A percentile compares a stretch with the other conserved stretches of the same genome.
Conservation (phyloP, 108 stramenopile genomes). For the Aureococcus anophagefferens region DNA sequence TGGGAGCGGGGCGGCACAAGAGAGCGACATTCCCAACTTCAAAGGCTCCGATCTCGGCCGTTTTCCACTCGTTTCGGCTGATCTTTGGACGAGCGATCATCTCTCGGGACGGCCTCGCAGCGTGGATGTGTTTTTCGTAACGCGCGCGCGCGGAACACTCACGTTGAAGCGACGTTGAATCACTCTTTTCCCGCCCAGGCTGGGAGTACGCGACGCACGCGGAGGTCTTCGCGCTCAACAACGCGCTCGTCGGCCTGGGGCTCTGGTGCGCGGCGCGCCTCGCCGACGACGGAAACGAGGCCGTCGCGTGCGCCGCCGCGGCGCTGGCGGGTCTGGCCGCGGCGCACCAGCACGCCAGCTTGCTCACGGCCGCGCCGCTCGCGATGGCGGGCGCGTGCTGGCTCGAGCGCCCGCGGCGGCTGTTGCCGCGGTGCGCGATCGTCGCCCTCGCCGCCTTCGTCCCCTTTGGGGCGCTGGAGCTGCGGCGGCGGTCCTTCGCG, state of each 20-base stretch:
- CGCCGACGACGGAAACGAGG: no score
- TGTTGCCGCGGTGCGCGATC: not conserved
- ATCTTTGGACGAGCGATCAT: no score
- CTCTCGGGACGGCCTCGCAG: no score
- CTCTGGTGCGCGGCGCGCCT: not conserved
- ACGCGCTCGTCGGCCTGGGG: slow-evolving; percentile 1
- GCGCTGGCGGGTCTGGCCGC: not conserved
- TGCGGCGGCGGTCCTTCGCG: not conserved
- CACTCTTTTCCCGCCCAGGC: no score
- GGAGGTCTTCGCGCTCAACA: slow-evolving; percentile 14
- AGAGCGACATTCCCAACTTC: no score
- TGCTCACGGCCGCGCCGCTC: not conserved
- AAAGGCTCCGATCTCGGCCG: no score
- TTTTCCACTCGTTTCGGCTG: no score
- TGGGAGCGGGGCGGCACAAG: no score
- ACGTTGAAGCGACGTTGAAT: no score
- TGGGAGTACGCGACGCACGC: slow-evolving; percentile 12
- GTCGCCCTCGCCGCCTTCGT: not conserved
- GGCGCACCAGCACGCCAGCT: not conserved
- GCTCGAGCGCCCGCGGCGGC: not conserved
- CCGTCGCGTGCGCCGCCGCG: not conserved
- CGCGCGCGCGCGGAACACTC: no score
- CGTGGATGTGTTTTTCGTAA: no score
- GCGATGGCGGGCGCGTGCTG: not conserved
- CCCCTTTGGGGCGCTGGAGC: no score